Percentiles rank a stretch among this genome's conserved stretches.
Conservation (phyloP, 768 basidiomycete species). For the Tulasnella sp. region DNA sequence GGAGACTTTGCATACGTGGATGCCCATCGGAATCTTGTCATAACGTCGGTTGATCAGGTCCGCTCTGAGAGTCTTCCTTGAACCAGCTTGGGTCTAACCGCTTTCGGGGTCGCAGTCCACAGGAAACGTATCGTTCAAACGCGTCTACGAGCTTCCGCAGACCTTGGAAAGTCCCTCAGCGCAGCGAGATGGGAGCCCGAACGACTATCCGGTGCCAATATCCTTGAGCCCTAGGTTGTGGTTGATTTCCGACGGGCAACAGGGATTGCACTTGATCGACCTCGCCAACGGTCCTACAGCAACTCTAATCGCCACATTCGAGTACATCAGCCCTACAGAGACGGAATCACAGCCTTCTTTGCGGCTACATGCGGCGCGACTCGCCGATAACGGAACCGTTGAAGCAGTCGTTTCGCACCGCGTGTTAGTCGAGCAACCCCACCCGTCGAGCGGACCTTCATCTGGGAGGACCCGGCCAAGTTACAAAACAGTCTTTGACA, state of each 20-base stretch:
- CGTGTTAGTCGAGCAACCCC: not conserved
- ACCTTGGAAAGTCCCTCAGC: not conserved
- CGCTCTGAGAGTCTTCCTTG: conserved; percentile 22
- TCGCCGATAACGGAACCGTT: not conserved
- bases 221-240: conserved; percentile 41
- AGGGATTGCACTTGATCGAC: conserved; percentile 48
- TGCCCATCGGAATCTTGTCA: conserved; percentile 44
- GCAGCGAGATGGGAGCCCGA: conserved; percentile 3
- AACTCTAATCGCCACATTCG: not conserved
- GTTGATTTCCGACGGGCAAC: conserved; percentile 59
- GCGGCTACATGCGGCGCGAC: conserved; percentile 2
- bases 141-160: conserved; percentile 14
- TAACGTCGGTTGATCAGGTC: conserved; percentile 49
- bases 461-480: not conserved
- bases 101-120: not conserved
- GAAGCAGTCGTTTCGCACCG: not conserved
- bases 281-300: not conserved
- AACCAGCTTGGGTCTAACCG: not conserved
- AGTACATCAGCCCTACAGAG: not conserved
- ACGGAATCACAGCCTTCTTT: conserved; percentile 1
- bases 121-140: conserved; percentile 5
- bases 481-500: not conserved
- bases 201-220: conserved; percentile 63
- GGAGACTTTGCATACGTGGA: conserved; percentile 57
- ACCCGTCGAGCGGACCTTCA: not conserved